Base-by-base conservation (phyloP, 805 yeast genomes). In the Yarrowia yakushimensis region DNA sequence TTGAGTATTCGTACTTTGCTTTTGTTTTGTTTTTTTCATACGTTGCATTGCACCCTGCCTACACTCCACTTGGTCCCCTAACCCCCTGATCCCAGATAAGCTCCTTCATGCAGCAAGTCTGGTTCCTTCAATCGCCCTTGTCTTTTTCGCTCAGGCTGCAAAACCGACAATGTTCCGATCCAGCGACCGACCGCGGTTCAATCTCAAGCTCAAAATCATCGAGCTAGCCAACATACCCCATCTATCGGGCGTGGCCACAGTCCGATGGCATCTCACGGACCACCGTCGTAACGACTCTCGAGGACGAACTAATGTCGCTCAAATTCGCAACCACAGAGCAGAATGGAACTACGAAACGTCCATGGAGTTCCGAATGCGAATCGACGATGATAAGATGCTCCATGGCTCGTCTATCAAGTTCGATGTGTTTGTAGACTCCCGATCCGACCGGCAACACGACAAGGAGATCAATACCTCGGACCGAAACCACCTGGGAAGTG, bases 191-290 rank as follows among this genome's bases (percentile, higher is more conserved):
- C 62, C 62, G 13, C 62, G 62, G 27, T 92, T 89, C 72, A 76
- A 82, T 55, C 77, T 90, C 41, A 72, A 78, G 20, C 74, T 90
- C 28, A 73, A 79, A 17, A 79, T 91, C 52, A 81, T 82, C 62
- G 96, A 89, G 66, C 76, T 93, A 50, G 80, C 86, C n/a, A 92
- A 92, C 69, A 82, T 93, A 28, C 98, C 98, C 1, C 91, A 88
- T 67, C 78, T 86, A 1, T 77, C 84, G 2, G 96, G 96, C 0
- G 71, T 77, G 36, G 84, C 93, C 67, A 84, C 73, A 66, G 82
- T 90, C 18, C 84, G 85, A 63, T 81, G 92, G 81, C 78, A 77
- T 45, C 75, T 88, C 10, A 78, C 79, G 62, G 90, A 87, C 65
- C 76, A 82, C 3, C 62, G 62, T 52, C 76, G 60, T 67, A 74